phyloP scores from a whole-genome alignment of 768 basidiomycete species.

The Trametopsis cervina region DNA sequence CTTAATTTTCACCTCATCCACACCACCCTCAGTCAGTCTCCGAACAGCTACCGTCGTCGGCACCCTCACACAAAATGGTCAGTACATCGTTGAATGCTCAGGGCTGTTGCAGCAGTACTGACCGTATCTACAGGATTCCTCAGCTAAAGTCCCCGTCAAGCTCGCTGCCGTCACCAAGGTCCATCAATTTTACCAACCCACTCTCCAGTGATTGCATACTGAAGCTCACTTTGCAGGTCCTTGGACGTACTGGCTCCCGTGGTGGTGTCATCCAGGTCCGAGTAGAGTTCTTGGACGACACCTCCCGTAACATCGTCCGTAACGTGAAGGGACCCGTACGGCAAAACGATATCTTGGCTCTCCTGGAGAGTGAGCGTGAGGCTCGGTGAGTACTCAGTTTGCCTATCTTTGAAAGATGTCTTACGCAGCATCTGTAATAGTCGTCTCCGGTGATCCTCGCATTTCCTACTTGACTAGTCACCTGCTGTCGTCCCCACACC shows the following conservation, averaged over 20 bases:
- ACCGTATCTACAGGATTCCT: constrained; percentile 54
- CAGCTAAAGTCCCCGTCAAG: constrained; percentile 84
- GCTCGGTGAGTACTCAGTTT: constrained; percentile 80
- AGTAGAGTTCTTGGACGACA: constrained; percentile 99
- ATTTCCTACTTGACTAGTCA: constrained; percentile 4
- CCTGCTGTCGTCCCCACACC: constrained; percentile 12
- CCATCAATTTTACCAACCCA: constrained; percentile 7
- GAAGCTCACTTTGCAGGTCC: constrained; percentile 51
- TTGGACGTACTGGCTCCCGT: constrained; percentile 97
- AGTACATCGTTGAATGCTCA: constrained; percentile 1
- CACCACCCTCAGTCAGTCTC: constrained; percentile 20
- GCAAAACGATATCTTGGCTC: constrained; percentile 92
- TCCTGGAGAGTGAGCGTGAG: constrained; percentile 98
- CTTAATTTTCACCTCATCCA: constrained; percentile 24
- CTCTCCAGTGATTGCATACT: constrained; percentile 6
- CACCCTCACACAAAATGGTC: constrained; percentile 25
- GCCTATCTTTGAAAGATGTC: too few relatives aligned
- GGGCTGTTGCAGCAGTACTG: constrained; percentile 14
- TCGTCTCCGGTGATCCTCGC: constrained; percentile 25
- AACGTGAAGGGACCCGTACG: constrained; percentile 99
- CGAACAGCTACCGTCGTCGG: constrained; percentile 21
- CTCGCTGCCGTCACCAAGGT: constrained; percentile 98
- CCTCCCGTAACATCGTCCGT: constrained; percentile 91
- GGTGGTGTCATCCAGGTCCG: constrained; percentile 99
- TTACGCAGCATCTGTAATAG: constrained; percentile 15